Evolutionary conservation across 306 rosid genomes (phyloP).

Genomic region (Lathyrus aphaca): DNA sequence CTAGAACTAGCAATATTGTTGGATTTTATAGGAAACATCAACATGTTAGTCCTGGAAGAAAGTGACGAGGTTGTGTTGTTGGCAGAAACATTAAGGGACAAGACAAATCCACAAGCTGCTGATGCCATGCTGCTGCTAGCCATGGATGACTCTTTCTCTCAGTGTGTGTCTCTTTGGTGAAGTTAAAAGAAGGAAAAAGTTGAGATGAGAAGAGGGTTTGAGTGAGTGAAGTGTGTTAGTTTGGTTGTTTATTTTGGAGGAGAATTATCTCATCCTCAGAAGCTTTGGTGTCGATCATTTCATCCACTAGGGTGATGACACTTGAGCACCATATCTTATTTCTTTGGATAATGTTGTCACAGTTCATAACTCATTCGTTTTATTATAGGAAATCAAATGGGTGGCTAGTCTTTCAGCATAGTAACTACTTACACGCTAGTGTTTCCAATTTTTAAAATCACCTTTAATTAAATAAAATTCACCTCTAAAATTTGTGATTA

Average conservation of each 20-base stretch:
- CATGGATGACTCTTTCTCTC: slow-evolving; percentile 35
- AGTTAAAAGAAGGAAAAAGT: slow-evolving; percentile 11
- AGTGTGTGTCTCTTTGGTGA: background rate
- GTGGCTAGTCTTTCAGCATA: no score
- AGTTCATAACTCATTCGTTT: slow-evolving; percentile 37
- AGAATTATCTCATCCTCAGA: slow-evolving; percentile 59
- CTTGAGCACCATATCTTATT: slow-evolving; percentile 66
- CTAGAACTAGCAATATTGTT: slow-evolving; percentile 35
- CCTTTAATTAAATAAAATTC: no score
- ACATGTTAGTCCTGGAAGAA: slow-evolving; percentile 43
- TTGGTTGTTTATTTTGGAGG: slow-evolving; percentile 24
- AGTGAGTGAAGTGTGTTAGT: slow-evolving; percentile 40
- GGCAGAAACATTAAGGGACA: slow-evolving; percentile 53
- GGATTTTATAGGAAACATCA: slow-evolving; percentile 53
- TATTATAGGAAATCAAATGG: no score
- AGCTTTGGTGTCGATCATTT: slow-evolving; percentile 44
- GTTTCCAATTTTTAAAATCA: no score
- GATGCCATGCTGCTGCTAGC: slow-evolving; percentile 76
- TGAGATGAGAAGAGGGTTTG: slow-evolving; percentile 47
- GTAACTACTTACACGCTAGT: no score
- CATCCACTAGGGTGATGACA: slow-evolving; percentile 72
- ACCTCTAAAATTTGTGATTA: no score
- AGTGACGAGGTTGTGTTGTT: slow-evolving; percentile 40
- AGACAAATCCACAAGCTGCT: slow-evolving; percentile 73
- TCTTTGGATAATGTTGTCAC: slow-evolving; percentile 58